Base-by-base conservation (phyloP, 352 stramenopile genomes). In the Elongisporangium prolatum region DNA sequence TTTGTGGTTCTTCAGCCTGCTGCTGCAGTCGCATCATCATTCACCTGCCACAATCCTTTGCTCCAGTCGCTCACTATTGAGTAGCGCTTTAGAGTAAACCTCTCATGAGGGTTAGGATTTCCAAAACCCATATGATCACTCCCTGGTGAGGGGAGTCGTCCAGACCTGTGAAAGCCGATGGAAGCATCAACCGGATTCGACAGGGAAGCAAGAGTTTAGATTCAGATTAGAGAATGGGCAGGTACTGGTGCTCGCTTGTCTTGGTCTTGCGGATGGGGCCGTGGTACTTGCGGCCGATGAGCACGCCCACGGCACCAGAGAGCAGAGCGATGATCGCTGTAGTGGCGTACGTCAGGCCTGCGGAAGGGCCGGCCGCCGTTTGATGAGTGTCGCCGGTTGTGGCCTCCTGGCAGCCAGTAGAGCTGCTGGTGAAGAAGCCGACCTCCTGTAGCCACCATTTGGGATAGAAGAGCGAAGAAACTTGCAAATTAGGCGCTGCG, bases 401-500 rank as follows among this genome's bases (percentile, higher is more conserved):
- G 2, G 61, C 63, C 14, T 48, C 49, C 28, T 58, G 59, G 50
- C 37, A 69, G 52, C 38, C 62, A 17, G 68, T 60, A 47, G 65
- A 60, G 34, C 38, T 21, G 11, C 61, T 52, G 56, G 75, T 64
- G 38, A 91, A 95, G 56, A 89, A 95, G 0, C 85, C 85, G 13
- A 95, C 83, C 28, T 80, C 58, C 50, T 91, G 52, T 3, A 95
- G 77, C 83, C 83, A 95, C 85, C 81, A 93, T 60, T 87, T 86
- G 3, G 85, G 85, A 54, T 95, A 95, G 54, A 92, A 92, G 16
- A 95, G 73, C 48, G 75, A 75, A 52, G 70, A 74, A 37, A 72
- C 80, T 13, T 52, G 66, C 7, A 95, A 63, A 21, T 56, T 60
- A 3, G 64, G 48, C 18, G 72, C 62, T 44, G 75, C 69, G 7